Evolutionary conservation across 345 rosid genomes (phyloP).

Genomic region (Populus simonii): DNA sequence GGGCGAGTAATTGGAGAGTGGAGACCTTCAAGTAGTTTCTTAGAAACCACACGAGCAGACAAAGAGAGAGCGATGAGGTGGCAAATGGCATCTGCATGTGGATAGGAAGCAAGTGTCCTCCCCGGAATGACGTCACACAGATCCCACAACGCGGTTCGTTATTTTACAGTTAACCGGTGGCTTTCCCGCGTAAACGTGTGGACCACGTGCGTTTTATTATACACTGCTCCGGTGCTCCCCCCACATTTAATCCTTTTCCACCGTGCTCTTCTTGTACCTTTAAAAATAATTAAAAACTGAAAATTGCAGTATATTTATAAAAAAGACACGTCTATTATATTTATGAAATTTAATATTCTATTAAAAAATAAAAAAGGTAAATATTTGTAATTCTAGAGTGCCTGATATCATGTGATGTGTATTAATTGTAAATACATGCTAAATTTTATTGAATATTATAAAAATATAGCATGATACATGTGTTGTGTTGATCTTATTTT

Average conservation of each 20-base stretch:
- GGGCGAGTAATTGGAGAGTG: neutral
- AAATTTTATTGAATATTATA: no score
- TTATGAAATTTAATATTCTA: no score
- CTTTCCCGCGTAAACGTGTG: constrained; percentile 20
- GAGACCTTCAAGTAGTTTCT: neutral
- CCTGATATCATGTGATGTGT: no score
- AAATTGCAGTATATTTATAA: no score
- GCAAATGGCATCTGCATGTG: neutral
- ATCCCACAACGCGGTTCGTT: constrained; percentile 7
- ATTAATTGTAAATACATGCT: no score
- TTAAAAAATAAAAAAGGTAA: no score
- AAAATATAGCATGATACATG: no score
- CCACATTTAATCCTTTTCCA: no score
- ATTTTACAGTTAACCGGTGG: constrained; percentile 13
- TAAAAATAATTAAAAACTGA: no score
- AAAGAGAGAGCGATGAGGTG: neutral
- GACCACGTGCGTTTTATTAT: neutral
- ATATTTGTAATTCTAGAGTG: no score
- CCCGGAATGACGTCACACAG: neutral
- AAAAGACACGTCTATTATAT: no score
- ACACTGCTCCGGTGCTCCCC: neutral
- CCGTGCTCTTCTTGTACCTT: neutral
- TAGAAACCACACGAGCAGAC: neutral
- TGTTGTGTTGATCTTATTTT: no score
- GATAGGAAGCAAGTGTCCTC: neutral